Evolutionary conservation across 495 filamentous ascomycete genomes (phyloP), one percentile per base, ranked within the genome.

Genomic region (Penicillium ucsense): DNA sequence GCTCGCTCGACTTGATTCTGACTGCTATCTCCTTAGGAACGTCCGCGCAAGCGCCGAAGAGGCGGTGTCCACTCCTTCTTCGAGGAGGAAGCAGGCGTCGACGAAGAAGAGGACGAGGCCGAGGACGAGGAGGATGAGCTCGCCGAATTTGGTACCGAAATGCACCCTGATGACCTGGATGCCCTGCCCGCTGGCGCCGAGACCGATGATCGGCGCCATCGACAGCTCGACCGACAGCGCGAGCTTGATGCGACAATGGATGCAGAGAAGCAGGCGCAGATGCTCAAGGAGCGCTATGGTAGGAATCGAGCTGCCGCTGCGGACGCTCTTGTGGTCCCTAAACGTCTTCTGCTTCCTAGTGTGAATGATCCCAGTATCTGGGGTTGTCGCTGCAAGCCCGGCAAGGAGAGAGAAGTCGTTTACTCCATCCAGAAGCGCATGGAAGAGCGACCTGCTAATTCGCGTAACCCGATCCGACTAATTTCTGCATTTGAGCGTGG

Each of bases 311-410:
- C 72, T 8, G 78, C 73, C 55, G 83, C 69, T 52, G 72, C 56
- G 3, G 75, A 77, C 54, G 75, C 62, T 53, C 79, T 83, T 11
- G 78, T 90, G 20, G 81, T 95, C 4, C 88, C 89, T n/a, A 86
- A 88, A 57, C 79, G 88, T 39, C 71, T 95, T 12, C 71, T 96
- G n/a, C 79, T 96, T 8, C 94, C 94, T 6, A 89, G 86, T 56
- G 89, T 95, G 9, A 84, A 96, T 37, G 94, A 97, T 61, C 94
- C 92, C 6, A 88, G 86, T 52, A 96, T 99, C 57, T 99, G 88
- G 88, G 90, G 84, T 52, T 82, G 94, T 39, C 85, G 84, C 54
- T 94, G 88, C 70, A 94, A 94, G 60, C 85, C 87, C 46, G 90
- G 90, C 40, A 97, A 97, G 68, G 94, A 99, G 67, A 77, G 83